Conservation (phyloP, 805 yeast species). For the Tetrapisispora phaffii region DNA sequence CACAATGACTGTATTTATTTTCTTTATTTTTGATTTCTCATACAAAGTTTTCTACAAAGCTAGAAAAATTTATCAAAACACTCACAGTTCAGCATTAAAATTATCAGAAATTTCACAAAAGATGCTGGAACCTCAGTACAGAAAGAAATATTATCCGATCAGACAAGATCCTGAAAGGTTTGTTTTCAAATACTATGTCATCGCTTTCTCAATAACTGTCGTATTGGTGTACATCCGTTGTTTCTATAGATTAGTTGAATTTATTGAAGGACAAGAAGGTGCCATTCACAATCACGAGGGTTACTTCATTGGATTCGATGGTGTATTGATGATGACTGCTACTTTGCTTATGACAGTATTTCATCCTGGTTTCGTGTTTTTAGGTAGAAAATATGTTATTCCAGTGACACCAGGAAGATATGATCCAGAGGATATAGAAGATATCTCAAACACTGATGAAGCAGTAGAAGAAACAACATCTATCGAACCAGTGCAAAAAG, state of each 20-base stretch:
- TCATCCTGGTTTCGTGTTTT: conserved; percentile 56
- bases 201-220: conserved; percentile 39
- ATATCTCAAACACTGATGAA: neutral
- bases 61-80: conserved; percentile 19
- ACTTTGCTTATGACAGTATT: conserved; percentile 38
- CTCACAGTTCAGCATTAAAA: conserved; percentile 6
- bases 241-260: conserved; percentile 62
- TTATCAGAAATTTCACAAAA: conserved; percentile 13
- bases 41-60: conserved; percentile 30
- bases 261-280: conserved; percentile 57
- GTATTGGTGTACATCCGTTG: conserved; percentile 55
- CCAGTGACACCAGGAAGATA: conserved; percentile 16
- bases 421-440: conserved; percentile 10
- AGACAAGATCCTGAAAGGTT: conserved; percentile 24
- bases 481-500: neutral
- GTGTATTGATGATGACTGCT: conserved; percentile 49
- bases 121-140: conserved; percentile 18
- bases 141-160: conserved; percentile 18
- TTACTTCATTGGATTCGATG: conserved; percentile 52
- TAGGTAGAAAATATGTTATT: conserved; percentile 22
- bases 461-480: neutral
- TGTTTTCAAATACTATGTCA: conserved; percentile 36
- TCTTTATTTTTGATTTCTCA: conserved; percentile 40
- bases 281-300: conserved; percentile 49
- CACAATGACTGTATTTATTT: conserved; percentile 52